Base-by-base conservation (phyloP, 257 asterid species). In the Jaltomata sinuosa region DNA sequence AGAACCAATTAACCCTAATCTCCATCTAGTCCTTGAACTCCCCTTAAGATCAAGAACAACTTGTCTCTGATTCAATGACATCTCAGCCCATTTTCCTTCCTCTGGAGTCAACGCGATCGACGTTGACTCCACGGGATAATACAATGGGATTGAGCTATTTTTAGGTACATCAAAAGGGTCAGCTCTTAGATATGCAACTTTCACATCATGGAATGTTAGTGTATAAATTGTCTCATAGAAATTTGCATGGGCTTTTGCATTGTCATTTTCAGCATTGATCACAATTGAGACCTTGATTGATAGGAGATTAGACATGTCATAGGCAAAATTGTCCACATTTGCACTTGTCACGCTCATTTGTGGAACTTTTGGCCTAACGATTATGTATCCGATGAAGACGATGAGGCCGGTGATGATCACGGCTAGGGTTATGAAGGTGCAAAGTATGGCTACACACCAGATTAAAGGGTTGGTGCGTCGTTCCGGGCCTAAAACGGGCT, bases 391-490 rank as follows among this genome's bases (percentile, higher is more conserved):
- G 11, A 91, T 74, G 89, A 94, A 93, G 22, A 92, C 91, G 0
- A 88, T 85, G 5, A 93, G 38, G 52, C 98, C 98, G 11, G 89
- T 83, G 83, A 94, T 83, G 45, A 94, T 92, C 18, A 96, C 98
- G 25, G 87, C 84, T 4, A 91, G 84, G 11, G 96, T 91, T 10
- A 96, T 38, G 15, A 93, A 9, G 77, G 95, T 90, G 74, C 98
- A 94, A 71, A 94, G 85, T 45, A 91, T 65, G 85, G 97, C 94
- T 2, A 86, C 83, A 67, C 92, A 87, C 99, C 98, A 96, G 69
- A 94, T 88, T 1, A 94, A 31, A 12, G 94, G 94, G 85, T 86
- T 88, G 87, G 99, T 96, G 86, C 61, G 90, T 85, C 89, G 55
- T 80, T 78, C 89, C 0, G 89, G 90, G 4, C 86, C 87, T 22